Evolutionary conservation across 345 rosid genomes (phyloP).

Genomic region (Eucalyptus sp.): DNA sequence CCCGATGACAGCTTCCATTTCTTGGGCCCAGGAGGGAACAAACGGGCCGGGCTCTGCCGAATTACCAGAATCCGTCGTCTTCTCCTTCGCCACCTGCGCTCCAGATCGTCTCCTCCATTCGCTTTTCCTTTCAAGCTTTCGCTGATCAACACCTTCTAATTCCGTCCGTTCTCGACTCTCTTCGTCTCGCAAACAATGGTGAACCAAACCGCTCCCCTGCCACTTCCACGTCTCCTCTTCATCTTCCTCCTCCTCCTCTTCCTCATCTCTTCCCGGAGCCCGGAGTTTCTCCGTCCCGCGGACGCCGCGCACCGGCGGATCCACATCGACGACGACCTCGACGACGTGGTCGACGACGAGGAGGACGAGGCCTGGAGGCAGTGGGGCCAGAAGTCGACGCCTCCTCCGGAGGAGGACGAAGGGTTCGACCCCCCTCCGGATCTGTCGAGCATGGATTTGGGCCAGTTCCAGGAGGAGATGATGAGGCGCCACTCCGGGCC

Average conservation of each 20-base stretch:
- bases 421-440: constrained; percentile 65
- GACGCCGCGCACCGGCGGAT: constrained; percentile 50
- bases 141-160: not conserved
- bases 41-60: not conserved
- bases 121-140: not conserved
- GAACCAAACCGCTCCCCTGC: not conserved
- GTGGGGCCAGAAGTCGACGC: constrained; percentile 56
- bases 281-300: constrained; percentile 6
- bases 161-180: not conserved
- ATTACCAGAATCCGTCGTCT: not conserved
- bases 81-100: not conserved
- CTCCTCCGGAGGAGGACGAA: not conserved
- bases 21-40: not conserved
- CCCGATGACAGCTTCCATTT: not conserved
- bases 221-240: not conserved
- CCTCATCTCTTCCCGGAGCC: not conserved
- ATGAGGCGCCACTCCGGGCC: constrained; percentile 53
- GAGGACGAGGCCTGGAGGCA: constrained; percentile 91
- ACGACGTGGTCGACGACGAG: constrained; percentile 77
- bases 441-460: constrained; percentile 37
- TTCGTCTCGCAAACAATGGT: not conserved
- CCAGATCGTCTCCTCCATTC: not conserved
- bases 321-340: constrained; percentile 79
- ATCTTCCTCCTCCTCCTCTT: not conserved
- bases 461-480: constrained; percentile 57